Evolutionary conservation across 2,329 filamentous ascomycete genomes (phyloP).

Genomic region (Fusarium caatingaense): DNA sequence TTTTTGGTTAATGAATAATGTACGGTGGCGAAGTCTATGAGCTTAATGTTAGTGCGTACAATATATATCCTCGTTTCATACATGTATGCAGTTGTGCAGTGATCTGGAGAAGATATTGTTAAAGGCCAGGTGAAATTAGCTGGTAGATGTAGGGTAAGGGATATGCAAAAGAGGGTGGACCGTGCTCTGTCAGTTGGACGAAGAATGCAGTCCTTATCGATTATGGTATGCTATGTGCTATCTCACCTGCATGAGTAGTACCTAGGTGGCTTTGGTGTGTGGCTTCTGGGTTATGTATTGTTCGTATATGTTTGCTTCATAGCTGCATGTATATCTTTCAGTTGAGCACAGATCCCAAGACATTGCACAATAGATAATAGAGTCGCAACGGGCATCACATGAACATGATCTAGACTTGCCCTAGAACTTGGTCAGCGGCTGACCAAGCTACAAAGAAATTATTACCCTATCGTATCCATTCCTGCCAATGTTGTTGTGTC

Average conservation of each 20-base stretch:
- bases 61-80: slow-evolving; percentile 15
- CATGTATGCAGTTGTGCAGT: neutral
- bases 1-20: slow-evolving; percentile 36
- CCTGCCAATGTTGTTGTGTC: slow-evolving; percentile 2
- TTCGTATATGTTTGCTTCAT: neutral
- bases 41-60: slow-evolving; percentile 29
- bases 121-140: neutral
- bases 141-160: slow-evolving; percentile 6
- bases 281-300: slow-evolving; percentile 8
- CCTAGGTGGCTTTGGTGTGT: neutral
- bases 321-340: neutral
- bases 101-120: neutral
- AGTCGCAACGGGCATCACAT: slow-evolving; percentile 21
- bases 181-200: neutral
- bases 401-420: neutral
- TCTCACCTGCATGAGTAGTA: neutral
- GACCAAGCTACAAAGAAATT: slow-evolving; percentile 17
- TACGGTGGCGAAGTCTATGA: slow-evolving; percentile 26
- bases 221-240: neutral
- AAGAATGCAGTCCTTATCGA: neutral
- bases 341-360: neutral
- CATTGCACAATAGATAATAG: neutral
- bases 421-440: slow-evolving; percentile 22
- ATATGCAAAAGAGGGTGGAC: neutral
- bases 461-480: slow-evolving; percentile 20